These are phyloP conservation scores for Globisporangium middletonii DNA, from an alignment of 352 stramenopile species.

Conservation along the genomic window DNA sequence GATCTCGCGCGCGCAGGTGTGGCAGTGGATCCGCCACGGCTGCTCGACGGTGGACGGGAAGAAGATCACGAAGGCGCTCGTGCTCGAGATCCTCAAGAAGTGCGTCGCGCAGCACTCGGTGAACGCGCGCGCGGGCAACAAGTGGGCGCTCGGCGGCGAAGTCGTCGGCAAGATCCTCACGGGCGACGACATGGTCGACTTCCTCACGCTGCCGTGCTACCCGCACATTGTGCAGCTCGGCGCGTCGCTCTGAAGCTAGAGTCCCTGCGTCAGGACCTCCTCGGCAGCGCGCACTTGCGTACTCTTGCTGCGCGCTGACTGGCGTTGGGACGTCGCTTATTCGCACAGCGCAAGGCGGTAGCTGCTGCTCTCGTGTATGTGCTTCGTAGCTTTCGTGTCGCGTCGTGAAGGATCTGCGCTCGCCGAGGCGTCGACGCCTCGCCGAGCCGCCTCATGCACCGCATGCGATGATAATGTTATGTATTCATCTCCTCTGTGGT, in stretches of 20 bases:
- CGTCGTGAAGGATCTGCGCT: no score
- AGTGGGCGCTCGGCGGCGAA: conserved; percentile 57
- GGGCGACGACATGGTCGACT: conserved; percentile 74
- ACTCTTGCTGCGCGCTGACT: not conserved
- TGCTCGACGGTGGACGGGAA: conserved; percentile 65
- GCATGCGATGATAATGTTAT: no score
- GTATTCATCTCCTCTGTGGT: no score
- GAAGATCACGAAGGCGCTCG: conserved; percentile 56
- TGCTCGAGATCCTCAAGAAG: conserved; percentile 57
- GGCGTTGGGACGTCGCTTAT: conserved; percentile 4
- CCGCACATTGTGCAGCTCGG: conserved; percentile 70
- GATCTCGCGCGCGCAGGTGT: conserved; percentile 93
- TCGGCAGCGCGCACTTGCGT: not conserved
- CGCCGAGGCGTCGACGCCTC: no score
- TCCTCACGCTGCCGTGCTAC: conserved; percentile 81
- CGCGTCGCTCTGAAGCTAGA: conserved; percentile 57
- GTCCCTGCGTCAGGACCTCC: not conserved
- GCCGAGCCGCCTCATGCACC: no score
- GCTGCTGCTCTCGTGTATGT: not conserved
- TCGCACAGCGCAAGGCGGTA: not conserved
- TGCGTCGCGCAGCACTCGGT: conserved; percentile 53
- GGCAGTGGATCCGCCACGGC: conserved; percentile 86
- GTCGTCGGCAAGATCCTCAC: conserved; percentile 70
- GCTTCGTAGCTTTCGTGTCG: no score
- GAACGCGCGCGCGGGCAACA: conserved; percentile 38